Evolutionary conservation across 768 basidiomycete species (phyloP).

Genomic region (Mrakia frigida): DNA sequence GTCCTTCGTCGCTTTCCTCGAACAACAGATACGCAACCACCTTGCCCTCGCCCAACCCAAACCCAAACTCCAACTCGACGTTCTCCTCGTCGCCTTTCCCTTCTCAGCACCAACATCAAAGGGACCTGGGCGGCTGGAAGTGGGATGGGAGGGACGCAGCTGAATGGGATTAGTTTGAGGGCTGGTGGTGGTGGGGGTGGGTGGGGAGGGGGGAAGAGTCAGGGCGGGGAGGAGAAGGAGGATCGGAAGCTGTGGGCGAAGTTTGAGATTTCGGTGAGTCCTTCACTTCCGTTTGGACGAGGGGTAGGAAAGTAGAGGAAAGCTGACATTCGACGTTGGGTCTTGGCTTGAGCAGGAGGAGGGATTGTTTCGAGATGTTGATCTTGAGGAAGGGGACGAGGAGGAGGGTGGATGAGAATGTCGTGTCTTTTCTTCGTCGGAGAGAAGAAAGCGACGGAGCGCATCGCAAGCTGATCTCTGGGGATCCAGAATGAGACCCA

Average conservation of each 20-base stretch:
- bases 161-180: background rate
- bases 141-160: background rate
- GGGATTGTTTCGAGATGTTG: background rate
- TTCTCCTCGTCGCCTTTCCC: background rate
- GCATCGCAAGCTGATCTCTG: no score
- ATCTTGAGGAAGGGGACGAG: background rate
- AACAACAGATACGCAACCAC: background rate
- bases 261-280: constrained; percentile 15
- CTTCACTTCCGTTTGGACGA: background rate
- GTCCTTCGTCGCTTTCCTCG: background rate
- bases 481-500: no score
- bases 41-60: background rate
- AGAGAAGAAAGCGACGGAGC: no score
- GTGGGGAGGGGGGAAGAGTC: background rate
- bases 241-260: background rate
- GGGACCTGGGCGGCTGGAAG: background rate
- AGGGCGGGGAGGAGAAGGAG: background rate
- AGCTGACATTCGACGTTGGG: background rate
- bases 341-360: background rate
- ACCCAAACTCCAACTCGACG: background rate
- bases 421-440: background rate
- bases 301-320: background rate
- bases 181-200: background rate
- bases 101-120: background rate
- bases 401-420: background rate